These are phyloP conservation scores for Syzygium syzygioides DNA, from an alignment of 441 rosid genomes.

Conservation along the genomic window DNA sequence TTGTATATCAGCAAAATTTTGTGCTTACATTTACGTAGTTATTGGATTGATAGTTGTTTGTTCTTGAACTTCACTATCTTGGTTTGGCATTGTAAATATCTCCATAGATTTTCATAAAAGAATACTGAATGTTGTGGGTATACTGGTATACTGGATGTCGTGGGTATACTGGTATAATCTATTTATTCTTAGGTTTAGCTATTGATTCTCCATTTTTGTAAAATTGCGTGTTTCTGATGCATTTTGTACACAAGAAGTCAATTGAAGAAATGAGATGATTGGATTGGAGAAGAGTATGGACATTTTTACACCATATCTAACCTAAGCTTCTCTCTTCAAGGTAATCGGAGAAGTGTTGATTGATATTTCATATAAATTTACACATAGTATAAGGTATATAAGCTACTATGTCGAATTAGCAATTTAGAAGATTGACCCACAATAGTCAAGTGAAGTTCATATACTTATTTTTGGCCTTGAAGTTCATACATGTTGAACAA, in stretches of 20 bases:
- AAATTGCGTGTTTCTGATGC: background rate
- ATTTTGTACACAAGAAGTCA: background rate
- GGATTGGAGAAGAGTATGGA: background rate
- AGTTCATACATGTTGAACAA: background rate
- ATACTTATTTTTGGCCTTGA: background rate
- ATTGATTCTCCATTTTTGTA: background rate
- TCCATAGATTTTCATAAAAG: background rate
- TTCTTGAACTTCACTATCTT: background rate
- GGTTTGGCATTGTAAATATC: background rate
- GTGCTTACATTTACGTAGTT: background rate
- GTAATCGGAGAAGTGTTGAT: background rate
- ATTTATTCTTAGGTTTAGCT: background rate
- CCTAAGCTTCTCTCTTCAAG: background rate
- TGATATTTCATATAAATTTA: background rate
- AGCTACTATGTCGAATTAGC: background rate
- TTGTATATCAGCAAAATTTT: background rate
- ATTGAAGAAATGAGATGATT: background rate
- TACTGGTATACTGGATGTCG: background rate
- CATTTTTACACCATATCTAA: background rate
- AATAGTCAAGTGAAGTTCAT: background rate
- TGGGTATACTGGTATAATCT: background rate
- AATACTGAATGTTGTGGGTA: background rate
- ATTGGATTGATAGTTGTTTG: background rate
- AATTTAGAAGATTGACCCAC: background rate
- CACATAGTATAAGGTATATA: background rate